These are phyloP conservation scores for Coemansia sp. DNA, from an alignment of 192 early-diverging fungal genomes.

Conservation along the genomic window DNA sequence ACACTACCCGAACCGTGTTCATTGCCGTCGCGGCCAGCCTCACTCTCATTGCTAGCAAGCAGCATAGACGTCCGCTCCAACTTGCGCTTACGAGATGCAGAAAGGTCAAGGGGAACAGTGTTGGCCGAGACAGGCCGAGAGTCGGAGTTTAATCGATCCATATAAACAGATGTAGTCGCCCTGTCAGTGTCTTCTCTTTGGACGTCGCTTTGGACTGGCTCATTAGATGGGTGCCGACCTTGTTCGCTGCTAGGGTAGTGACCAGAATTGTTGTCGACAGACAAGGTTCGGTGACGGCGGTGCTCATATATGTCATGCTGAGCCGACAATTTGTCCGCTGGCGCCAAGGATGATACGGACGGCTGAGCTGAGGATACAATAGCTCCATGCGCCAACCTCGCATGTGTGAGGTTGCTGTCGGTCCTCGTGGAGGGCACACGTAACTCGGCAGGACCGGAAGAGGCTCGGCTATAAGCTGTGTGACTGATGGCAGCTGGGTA, in stretches of 20 bases:
- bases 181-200: not conserved
- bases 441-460: not conserved
- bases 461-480: not conserved
- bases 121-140: not conserved
- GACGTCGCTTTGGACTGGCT: not conserved
- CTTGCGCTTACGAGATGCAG: constrained; percentile 32
- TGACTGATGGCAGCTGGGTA: not conserved
- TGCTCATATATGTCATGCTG: not conserved
- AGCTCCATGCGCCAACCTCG: not conserved
- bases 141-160: not conserved
- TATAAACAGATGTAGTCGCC: not conserved
- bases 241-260: not conserved
- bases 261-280: not conserved
- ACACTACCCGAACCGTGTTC: not conserved
- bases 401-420: not conserved
- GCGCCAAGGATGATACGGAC: not conserved
- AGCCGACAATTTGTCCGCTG: not conserved
- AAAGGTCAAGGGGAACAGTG: not conserved
- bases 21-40: not conserved
- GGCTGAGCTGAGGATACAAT: not conserved
- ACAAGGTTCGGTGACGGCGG: not conserved
- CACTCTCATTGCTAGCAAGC: not conserved
- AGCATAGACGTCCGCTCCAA: constrained; percentile 2
- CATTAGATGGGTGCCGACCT: not conserved
- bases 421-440: not conserved